Evolutionary conservation across 2,329 filamentous ascomycete species (phyloP).

Genomic region (Penicillium sp.): DNA sequence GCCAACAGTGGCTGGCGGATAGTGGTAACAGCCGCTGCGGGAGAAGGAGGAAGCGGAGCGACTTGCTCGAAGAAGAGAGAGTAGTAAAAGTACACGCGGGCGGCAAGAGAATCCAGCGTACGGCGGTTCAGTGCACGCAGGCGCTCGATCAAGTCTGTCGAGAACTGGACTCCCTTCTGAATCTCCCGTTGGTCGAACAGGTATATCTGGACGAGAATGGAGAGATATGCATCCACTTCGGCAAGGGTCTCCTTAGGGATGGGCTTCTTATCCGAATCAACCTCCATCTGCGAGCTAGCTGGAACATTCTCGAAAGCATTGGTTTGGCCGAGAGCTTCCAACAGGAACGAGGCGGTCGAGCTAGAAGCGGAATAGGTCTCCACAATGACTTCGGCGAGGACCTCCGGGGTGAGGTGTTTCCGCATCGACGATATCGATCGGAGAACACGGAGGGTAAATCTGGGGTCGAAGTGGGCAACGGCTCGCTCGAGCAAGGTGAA

Average conservation of each 20-base stretch:
- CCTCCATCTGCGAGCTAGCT: slow-evolving; percentile 67
- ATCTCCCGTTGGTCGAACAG: slow-evolving; percentile 82
- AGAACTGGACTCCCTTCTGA: slow-evolving; percentile 80
- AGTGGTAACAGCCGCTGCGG: slow-evolving; percentile 79
- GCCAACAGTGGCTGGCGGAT: slow-evolving; percentile 84
- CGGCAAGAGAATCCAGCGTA: slow-evolving; percentile 88
- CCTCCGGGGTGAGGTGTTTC: slow-evolving; percentile 80
- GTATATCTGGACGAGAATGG: slow-evolving; percentile 81
- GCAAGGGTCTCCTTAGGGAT: slow-evolving; percentile 72
- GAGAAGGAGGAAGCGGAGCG: slow-evolving; percentile 81
- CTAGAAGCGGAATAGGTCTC: slow-evolving; percentile 74
- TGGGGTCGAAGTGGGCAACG: slow-evolving; percentile 87
- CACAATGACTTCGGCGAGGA: slow-evolving; percentile 76
- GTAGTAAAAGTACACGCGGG: slow-evolving; percentile 98
- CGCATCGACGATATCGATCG: slow-evolving; percentile 94
- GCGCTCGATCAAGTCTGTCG: slow-evolving; percentile 75
- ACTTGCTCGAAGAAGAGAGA: slow-evolving; percentile 93
- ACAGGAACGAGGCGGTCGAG: slow-evolving; percentile 66
- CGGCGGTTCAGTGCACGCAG: slow-evolving; percentile 88
- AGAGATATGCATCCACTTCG: slow-evolving; percentile 85
- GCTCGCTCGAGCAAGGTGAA: slow-evolving; percentile 89
- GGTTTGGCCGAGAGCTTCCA: slow-evolving; percentile 68
- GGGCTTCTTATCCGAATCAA: slow-evolving; percentile 67
- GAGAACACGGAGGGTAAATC: slow-evolving; percentile 90
- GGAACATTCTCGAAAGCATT: slow-evolving; percentile 62